Evolutionary conservation across 2,329 filamentous ascomycete genomes (phyloP).

Genomic region (Claviceps citrina): DNA sequence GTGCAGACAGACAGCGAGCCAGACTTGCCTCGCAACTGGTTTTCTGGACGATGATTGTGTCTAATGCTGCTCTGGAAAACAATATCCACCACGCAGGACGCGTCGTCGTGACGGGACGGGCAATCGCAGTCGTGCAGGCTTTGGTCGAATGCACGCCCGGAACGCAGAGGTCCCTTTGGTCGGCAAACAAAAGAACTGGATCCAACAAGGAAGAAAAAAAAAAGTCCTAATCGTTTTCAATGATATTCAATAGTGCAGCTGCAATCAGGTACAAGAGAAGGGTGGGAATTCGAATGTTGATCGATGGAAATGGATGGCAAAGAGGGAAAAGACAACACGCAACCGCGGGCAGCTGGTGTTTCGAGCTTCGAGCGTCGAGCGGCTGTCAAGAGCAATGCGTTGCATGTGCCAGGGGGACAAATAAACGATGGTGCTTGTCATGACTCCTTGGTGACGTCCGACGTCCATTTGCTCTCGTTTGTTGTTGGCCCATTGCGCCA

Average conservation of each 20-base stretch:
- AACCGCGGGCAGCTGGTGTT: not conserved
- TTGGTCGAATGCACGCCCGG: not conserved
- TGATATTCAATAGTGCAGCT: conserved; percentile 5
- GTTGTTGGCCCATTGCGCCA: conserved; percentile 5
- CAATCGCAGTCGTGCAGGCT: not conserved
- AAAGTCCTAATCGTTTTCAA: conserved; percentile 5
- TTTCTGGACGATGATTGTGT: not conserved
- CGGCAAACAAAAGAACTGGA: not conserved
- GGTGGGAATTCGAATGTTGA: not conserved
- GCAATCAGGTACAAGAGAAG: conserved; percentile 1
- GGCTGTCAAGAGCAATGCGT: not conserved
- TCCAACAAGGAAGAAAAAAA: not conserved
- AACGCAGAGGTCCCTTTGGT: not conserved
- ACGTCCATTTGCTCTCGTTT: too few species aligned
- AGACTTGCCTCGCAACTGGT: not conserved
- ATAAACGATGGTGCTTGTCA: not conserved
- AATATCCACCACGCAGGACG: not conserved
- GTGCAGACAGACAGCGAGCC: conserved; percentile 5
- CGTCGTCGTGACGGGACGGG: not conserved
- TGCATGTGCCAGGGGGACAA: not conserved
- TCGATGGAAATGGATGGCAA: not conserved
- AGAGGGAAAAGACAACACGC: not conserved
- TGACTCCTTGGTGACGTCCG: conserved; percentile 4
- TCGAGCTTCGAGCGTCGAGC: not conserved
- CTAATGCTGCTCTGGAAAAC: not conserved